phyloP scores from a whole-genome alignment of 768 basidiomycete species.

The Tylopilus sp. region DNA sequence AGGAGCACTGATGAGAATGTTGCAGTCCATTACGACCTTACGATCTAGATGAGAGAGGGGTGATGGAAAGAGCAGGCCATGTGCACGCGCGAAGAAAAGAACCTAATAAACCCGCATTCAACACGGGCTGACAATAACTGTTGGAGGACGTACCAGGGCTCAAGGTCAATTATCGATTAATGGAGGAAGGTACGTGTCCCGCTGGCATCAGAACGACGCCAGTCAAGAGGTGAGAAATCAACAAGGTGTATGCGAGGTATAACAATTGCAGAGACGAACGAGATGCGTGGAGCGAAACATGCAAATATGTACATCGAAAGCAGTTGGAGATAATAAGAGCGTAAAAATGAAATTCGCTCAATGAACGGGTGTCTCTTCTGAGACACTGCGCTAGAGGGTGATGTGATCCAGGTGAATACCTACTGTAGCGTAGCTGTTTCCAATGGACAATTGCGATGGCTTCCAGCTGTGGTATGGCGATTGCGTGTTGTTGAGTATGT shows the following conservation, averaged over 20 bases:
- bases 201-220: not conserved
- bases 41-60: not conserved
- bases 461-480: not conserved
- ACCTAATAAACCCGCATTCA: conserved; percentile 7
- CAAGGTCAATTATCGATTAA: too few species aligned
- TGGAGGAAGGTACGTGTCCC: not conserved
- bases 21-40: not conserved
- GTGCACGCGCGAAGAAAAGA: not conserved
- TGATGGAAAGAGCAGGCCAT: not conserved
- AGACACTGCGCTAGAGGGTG: not conserved
- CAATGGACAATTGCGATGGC: not conserved
- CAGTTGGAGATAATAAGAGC: not conserved
- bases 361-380: not conserved
- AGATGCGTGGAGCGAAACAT: not conserved
- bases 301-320: conserved; percentile 8
- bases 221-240: not conserved
- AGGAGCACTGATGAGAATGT: not conserved
- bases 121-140: not conserved
- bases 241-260: not conserved
- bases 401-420: not conserved
- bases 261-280: not conserved
- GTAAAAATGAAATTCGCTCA: not conserved
- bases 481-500: not conserved
- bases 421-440: not conserved
- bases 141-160: conserved; percentile 9